Evolutionary conservation across 129 eudicot genomes (phyloP).

Genomic region (Smallanthus sonchifolius): DNA sequence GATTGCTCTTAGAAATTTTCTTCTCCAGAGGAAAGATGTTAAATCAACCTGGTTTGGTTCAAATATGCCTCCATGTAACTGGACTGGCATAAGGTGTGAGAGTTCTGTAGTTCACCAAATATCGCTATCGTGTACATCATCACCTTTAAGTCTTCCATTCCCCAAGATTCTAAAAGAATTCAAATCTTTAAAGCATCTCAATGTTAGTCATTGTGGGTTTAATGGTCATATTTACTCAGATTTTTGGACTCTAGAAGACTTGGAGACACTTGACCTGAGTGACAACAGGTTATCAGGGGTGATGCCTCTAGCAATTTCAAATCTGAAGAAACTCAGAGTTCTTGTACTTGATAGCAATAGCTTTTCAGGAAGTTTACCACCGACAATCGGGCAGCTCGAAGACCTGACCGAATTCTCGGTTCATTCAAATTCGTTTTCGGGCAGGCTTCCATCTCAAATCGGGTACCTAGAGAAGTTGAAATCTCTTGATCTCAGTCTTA

Average conservation of each 20-base stretch:
- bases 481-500: conserved; percentile 68
- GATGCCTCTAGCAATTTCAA: conserved; percentile 40
- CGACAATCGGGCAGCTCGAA: conserved; percentile 53
- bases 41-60: conserved; percentile 63
- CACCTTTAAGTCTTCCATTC: conserved; percentile 58
- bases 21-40: conserved; percentile 35
- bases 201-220: conserved; percentile 61
- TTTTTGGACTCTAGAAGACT: conserved; percentile 51
- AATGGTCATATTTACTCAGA: conserved; percentile 51
- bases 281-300: conserved; percentile 52
- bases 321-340: conserved; percentile 37
- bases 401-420: conserved; percentile 68
- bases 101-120: conserved; percentile 40
- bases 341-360: conserved; percentile 75
- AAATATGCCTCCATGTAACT: conserved; percentile 60
- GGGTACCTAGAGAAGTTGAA: conserved; percentile 50
- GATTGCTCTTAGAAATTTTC: conserved; percentile 39
- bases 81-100: conserved; percentile 75
- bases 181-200: conserved; percentile 58
- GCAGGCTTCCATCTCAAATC: conserved; percentile 65
- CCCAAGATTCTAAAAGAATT: conserved; percentile 45
- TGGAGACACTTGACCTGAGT: conserved; percentile 70
- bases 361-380: conserved; percentile 65
- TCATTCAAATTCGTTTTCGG: conserved; percentile 59
- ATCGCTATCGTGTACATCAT: conserved; percentile 39